Evolutionary conservation across 495 filamentous ascomycete genomes (phyloP).

Genomic region (Penicillium paxilli): DNA sequence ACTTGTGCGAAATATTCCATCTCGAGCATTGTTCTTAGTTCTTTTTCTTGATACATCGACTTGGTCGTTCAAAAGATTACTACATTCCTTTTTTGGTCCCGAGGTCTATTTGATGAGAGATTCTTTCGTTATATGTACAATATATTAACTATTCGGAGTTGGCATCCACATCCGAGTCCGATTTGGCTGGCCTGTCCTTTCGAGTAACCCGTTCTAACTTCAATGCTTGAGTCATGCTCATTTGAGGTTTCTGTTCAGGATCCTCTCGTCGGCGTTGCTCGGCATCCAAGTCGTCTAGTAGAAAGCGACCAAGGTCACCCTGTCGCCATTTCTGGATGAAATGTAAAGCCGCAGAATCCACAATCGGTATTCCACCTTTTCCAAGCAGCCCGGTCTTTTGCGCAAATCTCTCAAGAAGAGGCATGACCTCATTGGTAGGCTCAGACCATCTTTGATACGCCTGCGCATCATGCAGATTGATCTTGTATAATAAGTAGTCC

Average conservation of each 20-base stretch:
- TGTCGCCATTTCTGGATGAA: conserved; percentile 80
- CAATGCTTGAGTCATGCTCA: conserved; percentile 47
- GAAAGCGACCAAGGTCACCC: conserved; percentile 72
- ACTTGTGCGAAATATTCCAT: conserved; percentile 23
- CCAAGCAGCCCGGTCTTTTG: conserved; percentile 70
- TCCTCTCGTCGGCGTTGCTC: conserved; percentile 47
- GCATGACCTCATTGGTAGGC: conserved; percentile 80
- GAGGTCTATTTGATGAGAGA: not conserved
- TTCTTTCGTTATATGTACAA: conserved; percentile 23
- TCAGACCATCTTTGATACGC: conserved; percentile 63
- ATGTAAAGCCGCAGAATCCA: conserved; percentile 76
- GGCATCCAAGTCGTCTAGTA: conserved; percentile 74
- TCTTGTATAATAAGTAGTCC: conserved; percentile 83
- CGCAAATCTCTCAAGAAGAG: conserved; percentile 68
- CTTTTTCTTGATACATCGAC: conserved; percentile 11
- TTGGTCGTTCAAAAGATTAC: conserved; percentile 20
- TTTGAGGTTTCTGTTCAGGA: conserved; percentile 33
- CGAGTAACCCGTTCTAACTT: conserved; percentile 36
- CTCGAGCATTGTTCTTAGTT: conserved; percentile 15
- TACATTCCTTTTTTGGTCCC: too few relatives aligned
- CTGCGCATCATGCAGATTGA: conserved; percentile 63
- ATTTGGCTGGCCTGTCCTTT: conserved; percentile 37
- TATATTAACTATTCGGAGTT: conserved; percentile 19
- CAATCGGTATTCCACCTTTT: conserved; percentile 71
- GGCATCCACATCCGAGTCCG: conserved; percentile 22